phyloP scores from a whole-genome alignment of 805 yeast species.

The Ogataea populi-albae region DNA sequence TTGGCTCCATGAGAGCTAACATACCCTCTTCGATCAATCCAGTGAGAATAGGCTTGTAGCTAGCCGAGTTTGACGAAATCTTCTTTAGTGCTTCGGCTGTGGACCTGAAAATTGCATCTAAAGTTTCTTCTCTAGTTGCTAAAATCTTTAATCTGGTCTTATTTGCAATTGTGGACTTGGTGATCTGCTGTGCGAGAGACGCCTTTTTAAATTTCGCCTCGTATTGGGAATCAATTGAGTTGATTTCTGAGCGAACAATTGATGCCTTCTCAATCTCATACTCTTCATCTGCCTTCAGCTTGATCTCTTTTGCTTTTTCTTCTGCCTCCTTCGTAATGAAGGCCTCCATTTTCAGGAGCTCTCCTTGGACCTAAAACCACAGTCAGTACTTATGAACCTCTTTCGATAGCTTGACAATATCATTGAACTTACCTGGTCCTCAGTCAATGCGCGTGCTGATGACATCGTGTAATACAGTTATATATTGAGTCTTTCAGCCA shows the following conservation, averaged over 20 bases:
- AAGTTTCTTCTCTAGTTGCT: constrained; percentile 77
- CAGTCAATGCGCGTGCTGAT: constrained; percentile 40
- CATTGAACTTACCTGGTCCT: constrained; percentile 45
- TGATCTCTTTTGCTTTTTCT: constrained; percentile 96
- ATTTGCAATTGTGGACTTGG: constrained; percentile 92
- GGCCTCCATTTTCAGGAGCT: constrained; percentile 96
- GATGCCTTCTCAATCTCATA: constrained; percentile 97
- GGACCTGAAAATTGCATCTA: constrained; percentile 68
- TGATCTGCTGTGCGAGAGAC: constrained; percentile 87
- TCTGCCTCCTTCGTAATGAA: constrained; percentile 99
- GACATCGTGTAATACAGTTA: constrained; percentile 23
- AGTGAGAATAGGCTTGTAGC: constrained; percentile 67
- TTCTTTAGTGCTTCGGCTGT: constrained; percentile 63
- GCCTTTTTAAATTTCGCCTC: constrained; percentile 88
- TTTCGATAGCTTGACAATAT: no score
- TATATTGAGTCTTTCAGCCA: no score
- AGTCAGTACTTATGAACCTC: no score
- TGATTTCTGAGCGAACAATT: constrained; percentile 87
- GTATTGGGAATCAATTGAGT: constrained; percentile 77
- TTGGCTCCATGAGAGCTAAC: constrained; percentile 68
- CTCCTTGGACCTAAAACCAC: constrained; percentile 94
- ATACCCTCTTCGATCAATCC: constrained; percentile 80
- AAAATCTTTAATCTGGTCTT: constrained; percentile 91
- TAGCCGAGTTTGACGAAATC: constrained; percentile 49
- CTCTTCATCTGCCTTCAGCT: constrained; percentile 95